Percentiles rank a stretch among this genome's conserved stretches.
phyloP scores from a whole-genome alignment of 257 asterid genomes.

The Echium plantagineum region DNA sequence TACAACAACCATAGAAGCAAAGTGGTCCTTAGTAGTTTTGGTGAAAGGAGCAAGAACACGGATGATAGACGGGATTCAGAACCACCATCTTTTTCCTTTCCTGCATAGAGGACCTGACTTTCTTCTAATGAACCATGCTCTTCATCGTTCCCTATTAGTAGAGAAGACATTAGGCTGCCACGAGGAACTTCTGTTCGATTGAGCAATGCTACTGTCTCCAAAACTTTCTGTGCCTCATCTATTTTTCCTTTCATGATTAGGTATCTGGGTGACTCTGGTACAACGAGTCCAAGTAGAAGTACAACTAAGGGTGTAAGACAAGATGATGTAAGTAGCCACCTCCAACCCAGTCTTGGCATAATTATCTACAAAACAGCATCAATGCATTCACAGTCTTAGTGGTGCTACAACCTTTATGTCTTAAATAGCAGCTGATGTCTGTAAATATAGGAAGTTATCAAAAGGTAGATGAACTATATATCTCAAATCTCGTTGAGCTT shows the following conservation, averaged over 20 bases:
- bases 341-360: slow-evolving; percentile 43
- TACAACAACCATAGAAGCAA: slow-evolving; percentile 60
- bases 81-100: slow-evolving; percentile 17
- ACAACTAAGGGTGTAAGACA: slow-evolving; percentile 17
- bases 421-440: no score
- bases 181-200: slow-evolving; percentile 25
- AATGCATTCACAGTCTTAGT: neutral
- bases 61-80: slow-evolving; percentile 21
- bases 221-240: slow-evolving; percentile 18
- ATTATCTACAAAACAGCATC: slow-evolving; percentile 18
- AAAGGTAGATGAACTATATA: no score
- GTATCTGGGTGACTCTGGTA: slow-evolving; percentile 32
- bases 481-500: no score
- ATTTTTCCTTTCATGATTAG: slow-evolving; percentile 23
- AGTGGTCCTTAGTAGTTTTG: slow-evolving; percentile 49
- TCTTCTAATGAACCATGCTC: slow-evolving; percentile 30
- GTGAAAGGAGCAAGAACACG: slow-evolving; percentile 47
- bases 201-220: slow-evolving; percentile 25
- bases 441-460: no score
- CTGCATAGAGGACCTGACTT: slow-evolving; percentile 27
- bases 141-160: slow-evolving; percentile 7
- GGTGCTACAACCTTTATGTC: no score
- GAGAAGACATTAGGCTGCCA: slow-evolving; percentile 21
- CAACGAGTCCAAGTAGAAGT: slow-evolving; percentile 18
- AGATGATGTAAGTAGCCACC: slow-evolving; percentile 31